A percentile compares a stretch with the other conserved stretches of the same genome.
These are phyloP conservation scores for Leptographium lundbergii DNA, from an alignment of 2,329 filamentous ascomycete genomes.

Conservation along the genomic window DNA sequence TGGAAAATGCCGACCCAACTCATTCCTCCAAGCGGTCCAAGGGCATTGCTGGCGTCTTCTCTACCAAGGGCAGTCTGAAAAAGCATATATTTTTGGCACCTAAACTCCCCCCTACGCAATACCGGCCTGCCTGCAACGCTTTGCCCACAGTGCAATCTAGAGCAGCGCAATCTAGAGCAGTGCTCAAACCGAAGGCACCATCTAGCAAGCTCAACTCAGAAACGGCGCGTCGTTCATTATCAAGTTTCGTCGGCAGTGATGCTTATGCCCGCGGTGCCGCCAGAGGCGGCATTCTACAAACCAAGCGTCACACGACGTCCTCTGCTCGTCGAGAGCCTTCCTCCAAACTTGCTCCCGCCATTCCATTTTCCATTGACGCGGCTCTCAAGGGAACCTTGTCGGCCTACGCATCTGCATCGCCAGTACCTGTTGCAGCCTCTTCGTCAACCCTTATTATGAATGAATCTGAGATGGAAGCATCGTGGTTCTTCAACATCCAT, in stretches of 20 bases:
- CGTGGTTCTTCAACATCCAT: constrained; percentile 90
- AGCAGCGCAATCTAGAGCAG: constrained; percentile 27
- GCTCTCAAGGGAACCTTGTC: constrained; percentile 67
- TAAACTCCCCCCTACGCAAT: constrained; percentile 27
- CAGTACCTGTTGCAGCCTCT: constrained; percentile 3
- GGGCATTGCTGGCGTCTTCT: constrained; percentile 28
- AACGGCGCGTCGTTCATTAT: not conserved
- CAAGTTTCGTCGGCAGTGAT: constrained; percentile 21
- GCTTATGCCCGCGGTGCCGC: constrained; percentile 34
- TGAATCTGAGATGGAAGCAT: constrained; percentile 41
- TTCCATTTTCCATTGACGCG: constrained; percentile 75
- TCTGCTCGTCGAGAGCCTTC: constrained; percentile 59
- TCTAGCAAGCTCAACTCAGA: constrained; percentile 30
- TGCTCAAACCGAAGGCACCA: constrained; percentile 42
- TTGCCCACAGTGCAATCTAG: constrained; percentile 26
- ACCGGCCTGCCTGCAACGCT: constrained; percentile 15
- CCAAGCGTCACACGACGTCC: constrained; percentile 48
- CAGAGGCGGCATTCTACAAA: constrained; percentile 54
- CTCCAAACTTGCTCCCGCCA: constrained; percentile 35
- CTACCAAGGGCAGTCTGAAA: constrained; percentile 33
- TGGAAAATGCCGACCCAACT: constrained; percentile 49
- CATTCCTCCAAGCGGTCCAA: constrained; percentile 48
- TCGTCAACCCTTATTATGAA: constrained; percentile 22
- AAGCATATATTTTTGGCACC: constrained; percentile 25
- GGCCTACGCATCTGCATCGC: constrained; percentile 37